Conservation (phyloP, 2,329 filamentous ascomycete species). For the Aspergillus sojae region DNA sequence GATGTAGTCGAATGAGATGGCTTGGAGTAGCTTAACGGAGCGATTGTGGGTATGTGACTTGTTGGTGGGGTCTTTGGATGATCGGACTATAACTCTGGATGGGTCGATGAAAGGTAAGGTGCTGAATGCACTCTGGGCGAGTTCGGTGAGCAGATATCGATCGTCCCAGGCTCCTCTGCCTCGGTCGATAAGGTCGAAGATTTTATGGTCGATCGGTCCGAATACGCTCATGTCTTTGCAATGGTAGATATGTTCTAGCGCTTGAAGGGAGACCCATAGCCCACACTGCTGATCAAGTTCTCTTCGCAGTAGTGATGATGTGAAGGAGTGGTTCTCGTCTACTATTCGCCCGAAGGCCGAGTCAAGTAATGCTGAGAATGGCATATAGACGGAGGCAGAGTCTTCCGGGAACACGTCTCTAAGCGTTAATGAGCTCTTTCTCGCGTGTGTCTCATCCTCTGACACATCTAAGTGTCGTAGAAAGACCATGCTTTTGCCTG, state of each 20-base stretch:
- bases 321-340: slow-evolving; percentile 69
- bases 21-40: slow-evolving; percentile 65
- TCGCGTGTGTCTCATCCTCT: slow-evolving; percentile 36
- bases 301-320: slow-evolving; percentile 66
- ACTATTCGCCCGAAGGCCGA: slow-evolving; percentile 76
- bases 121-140: slow-evolving; percentile 72
- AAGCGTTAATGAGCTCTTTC: slow-evolving; percentile 33
- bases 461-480: slow-evolving; percentile 68
- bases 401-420: slow-evolving; percentile 44
- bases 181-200: slow-evolving; percentile 76
- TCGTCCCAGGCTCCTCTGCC: slow-evolving; percentile 71
- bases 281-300: slow-evolving; percentile 71
- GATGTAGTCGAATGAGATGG: slow-evolving; percentile 68
- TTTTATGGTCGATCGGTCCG: slow-evolving; percentile 64
- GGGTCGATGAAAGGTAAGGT: slow-evolving; percentile 56
- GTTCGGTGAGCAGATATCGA: slow-evolving; percentile 75
- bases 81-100: slow-evolving; percentile 64
- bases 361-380: slow-evolving; percentile 69
- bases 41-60: slow-evolving; percentile 53
- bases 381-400: slow-evolving; percentile 32
- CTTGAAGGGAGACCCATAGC: slow-evolving; percentile 65
- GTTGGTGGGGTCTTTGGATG: slow-evolving; percentile 45
- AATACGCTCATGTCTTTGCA: slow-evolving; percentile 72
- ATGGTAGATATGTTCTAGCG: slow-evolving; percentile 74
- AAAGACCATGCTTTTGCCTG: slow-evolving; percentile 86